These are phyloP conservation scores for Suillus placidus DNA, from an alignment of 768 basidiomycete species.

Conservation along the genomic window DNA sequence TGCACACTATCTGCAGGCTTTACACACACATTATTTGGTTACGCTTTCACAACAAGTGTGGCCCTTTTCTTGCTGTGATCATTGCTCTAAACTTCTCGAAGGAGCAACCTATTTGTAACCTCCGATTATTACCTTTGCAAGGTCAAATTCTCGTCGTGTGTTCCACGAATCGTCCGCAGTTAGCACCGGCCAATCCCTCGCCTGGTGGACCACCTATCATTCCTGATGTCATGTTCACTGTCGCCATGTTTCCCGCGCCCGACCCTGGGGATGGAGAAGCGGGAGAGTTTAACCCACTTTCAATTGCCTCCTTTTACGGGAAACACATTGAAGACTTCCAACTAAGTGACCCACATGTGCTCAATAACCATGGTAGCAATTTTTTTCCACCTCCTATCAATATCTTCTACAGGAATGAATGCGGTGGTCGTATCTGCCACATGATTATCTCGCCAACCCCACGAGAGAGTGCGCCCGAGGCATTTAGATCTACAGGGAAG, in stretches of 20 bases:
- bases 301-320: conserved; percentile 34
- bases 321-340: conserved; percentile 38
- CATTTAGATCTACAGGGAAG: conserved; percentile 22
- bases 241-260: conserved; percentile 34
- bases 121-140: conserved; percentile 55
- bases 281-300: conserved; percentile 26
- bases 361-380: conserved; percentile 23
- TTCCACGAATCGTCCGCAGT: conserved; percentile 30
- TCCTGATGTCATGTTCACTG: conserved; percentile 32
- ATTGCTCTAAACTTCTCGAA: conserved; percentile 23
- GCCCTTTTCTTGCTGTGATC: conserved; percentile 15
- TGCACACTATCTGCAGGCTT: too few relatives aligned
- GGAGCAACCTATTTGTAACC: conserved; percentile 53
- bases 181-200: conserved; percentile 5
- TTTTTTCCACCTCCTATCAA: conserved; percentile 35
- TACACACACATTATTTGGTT: neutral
- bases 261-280: conserved; percentile 34
- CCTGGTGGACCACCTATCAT: conserved; percentile 18
- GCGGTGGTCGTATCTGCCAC: conserved; percentile 32
- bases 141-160: conserved; percentile 55
- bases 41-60: conserved; percentile 24
- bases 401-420: conserved; percentile 36
- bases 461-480: conserved; percentile 21
- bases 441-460: conserved; percentile 32
- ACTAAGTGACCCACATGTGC: conserved; percentile 32